A percentile compares a stretch with the other conserved stretches of the same genome.
These are phyloP conservation scores for Claviceps sorghi DNA, from an alignment of 2,329 filamentous ascomycete genomes.

Conservation along the genomic window DNA sequence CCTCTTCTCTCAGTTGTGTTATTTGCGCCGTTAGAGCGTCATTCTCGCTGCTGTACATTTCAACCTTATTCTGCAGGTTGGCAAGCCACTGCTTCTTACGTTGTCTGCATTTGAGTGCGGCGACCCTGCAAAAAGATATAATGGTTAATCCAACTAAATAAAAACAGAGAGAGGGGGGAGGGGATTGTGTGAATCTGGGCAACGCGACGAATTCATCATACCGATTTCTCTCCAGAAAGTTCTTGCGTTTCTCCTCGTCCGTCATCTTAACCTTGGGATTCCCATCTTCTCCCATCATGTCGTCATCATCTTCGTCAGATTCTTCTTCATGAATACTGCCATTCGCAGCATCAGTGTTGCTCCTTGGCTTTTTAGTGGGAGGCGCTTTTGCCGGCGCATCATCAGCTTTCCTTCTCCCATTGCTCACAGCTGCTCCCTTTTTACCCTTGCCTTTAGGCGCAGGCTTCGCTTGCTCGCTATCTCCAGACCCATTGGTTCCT, in stretches of 20 bases:
- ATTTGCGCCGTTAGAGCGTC: slow-evolving; percentile 76
- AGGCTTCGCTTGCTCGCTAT: slow-evolving; percentile 53
- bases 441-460: slow-evolving; percentile 54
- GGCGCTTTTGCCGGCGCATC: slow-evolving; percentile 46
- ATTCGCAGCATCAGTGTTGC: slow-evolving; percentile 12
- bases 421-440: slow-evolving; percentile 41
- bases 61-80: slow-evolving; percentile 87
- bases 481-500: slow-evolving; percentile 58
- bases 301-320: slow-evolving; percentile 34
- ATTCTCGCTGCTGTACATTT: slow-evolving; percentile 83
- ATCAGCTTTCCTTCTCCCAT: slow-evolving; percentile 69
- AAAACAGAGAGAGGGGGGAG: background rate
- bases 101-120: slow-evolving; percentile 90
- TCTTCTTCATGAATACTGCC: slow-evolving; percentile 30
- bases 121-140: slow-evolving; percentile 48
- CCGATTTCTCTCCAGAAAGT: slow-evolving; percentile 94
- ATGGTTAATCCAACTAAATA: background rate
- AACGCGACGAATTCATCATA: slow-evolving; percentile 29
- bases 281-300: slow-evolving; percentile 38
- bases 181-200: background rate
- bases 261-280: slow-evolving; percentile 71
- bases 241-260: slow-evolving; percentile 95
- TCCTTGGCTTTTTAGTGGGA: slow-evolving; percentile 56
- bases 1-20: slow-evolving; percentile 73
- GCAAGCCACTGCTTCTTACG: slow-evolving; percentile 98